These are phyloP conservation scores for Fomitopsis pulvina DNA, from an alignment of 768 basidiomycete species.

Conservation along the genomic window DNA sequence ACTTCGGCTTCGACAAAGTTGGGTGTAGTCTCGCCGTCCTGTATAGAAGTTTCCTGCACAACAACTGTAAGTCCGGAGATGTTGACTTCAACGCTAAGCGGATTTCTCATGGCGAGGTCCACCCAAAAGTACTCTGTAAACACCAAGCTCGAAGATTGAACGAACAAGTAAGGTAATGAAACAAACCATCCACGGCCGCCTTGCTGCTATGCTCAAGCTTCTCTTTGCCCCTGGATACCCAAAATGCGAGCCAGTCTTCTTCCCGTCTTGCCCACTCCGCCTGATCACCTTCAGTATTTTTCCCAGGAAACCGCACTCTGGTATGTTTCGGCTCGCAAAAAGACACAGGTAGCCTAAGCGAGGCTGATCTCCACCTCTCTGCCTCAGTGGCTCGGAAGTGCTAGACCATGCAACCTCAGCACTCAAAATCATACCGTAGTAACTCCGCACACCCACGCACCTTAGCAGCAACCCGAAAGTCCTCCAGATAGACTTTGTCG, in stretches of 20 bases:
- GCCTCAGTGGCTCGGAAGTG: constrained; percentile 63
- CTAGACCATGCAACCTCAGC: constrained; percentile 29
- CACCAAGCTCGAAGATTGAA: constrained; percentile 1
- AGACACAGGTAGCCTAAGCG: constrained; percentile 57
- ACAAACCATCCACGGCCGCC: constrained; percentile 57
- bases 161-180: neutral
- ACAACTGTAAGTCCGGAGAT: constrained; percentile 54
- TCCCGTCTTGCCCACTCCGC: constrained; percentile 61
- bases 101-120: constrained; percentile 64
- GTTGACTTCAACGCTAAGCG: constrained; percentile 67
- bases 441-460: constrained; percentile 31
- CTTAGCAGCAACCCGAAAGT: constrained; percentile 81
- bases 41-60: constrained; percentile 34
- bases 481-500: constrained; percentile 75
- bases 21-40: constrained; percentile 26
- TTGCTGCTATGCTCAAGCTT: constrained; percentile 47
- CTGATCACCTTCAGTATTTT: constrained; percentile 36
- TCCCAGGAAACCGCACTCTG: constrained; percentile 48
- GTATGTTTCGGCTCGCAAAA: constrained; percentile 59
- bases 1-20: constrained; percentile 50
- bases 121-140: constrained; percentile 69
- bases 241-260: constrained; percentile 56
- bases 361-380: constrained; percentile 31
- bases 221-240: constrained; percentile 48
- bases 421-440: constrained; percentile 2